Evolutionary conservation across 805 yeast species (phyloP), one percentile per base, ranked within the genome.

Genomic region (Saturnispora ahearnii): DNA sequence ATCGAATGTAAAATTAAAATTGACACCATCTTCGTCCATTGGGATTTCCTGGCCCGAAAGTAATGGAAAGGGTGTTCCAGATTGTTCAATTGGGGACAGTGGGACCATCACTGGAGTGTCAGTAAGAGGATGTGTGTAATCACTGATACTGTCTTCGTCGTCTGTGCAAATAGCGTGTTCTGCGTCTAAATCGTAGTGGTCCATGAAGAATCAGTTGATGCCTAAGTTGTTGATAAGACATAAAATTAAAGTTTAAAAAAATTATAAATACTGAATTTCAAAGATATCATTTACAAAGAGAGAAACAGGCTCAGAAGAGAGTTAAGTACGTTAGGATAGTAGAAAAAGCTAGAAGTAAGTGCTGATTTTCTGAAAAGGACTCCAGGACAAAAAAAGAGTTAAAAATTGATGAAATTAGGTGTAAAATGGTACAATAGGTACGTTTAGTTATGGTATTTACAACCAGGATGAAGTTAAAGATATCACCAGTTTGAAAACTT

Each of bases 81-180:
- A 12, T 21, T 22, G 49, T 11, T 52, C 48, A 26, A 62, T 58
- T 0, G 89, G 89, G 0, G 87, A 80, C 1, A 77, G 67, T 59
- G 73, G 68, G 30, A 84, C 79, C 10, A 74, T 75, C 1, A 81
- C 73, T 0, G 91, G 91, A 0, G 91, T 84, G 59, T 84, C 91
- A 42, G 82, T 81, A 46, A 80, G 66, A 0, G 91, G 91, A 44
- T 89, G 69, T 36, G 24, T 36, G 24, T 36, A 36, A 18, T 36
- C 40, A 36, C 40, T 36, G 21, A 6, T 36, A 11, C 22, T 18
- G 12, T 22, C 21, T 36, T 36, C 40, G 13, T 36, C 40, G 15
- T 36, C 40, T 9, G 40, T 36, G 21, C 40, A 36, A 36, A 36
- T 18, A 18, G 40, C 40, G 13, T 36, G 40, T 11, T 36, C 40